phyloP scores from a whole-genome alignment of 805 yeast genomes.

The Blastobotrys chiropterorum region DNA sequence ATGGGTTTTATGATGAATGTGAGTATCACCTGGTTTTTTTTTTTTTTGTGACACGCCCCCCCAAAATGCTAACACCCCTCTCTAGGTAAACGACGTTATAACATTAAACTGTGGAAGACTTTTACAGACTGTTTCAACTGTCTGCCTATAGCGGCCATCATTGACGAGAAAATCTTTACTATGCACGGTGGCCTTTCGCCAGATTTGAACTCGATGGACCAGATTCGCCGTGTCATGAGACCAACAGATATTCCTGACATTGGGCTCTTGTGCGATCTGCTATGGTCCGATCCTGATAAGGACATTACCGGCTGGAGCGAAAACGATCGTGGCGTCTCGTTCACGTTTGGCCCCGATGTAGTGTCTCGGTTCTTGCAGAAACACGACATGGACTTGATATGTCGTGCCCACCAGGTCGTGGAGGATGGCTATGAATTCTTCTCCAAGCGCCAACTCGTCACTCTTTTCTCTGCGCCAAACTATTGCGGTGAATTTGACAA shows the following conservation, averaged over 20 bases:
- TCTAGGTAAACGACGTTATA: slow-evolving; percentile 82
- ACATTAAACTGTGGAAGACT: slow-evolving; percentile 97
- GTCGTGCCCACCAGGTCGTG: slow-evolving; percentile 98
- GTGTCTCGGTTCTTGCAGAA: slow-evolving; percentile 93
- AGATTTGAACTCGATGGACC: slow-evolving; percentile 96
- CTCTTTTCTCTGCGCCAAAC: slow-evolving; percentile 94
- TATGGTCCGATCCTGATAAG: slow-evolving; percentile 99
- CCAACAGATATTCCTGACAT: slow-evolving; percentile 99
- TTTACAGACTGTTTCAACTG: slow-evolving; percentile 98
- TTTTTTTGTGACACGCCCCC: slow-evolving; percentile 30
- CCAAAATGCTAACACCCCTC: slow-evolving; percentile 36
- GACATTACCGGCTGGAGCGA: slow-evolving; percentile 99
- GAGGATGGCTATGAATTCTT: slow-evolving; percentile 99
- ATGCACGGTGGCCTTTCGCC: slow-evolving; percentile 99
- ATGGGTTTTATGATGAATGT: slow-evolving; percentile 98
- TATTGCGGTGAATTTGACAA: slow-evolving; percentile 98
- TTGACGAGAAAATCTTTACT: slow-evolving; percentile 95
- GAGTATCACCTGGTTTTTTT: slow-evolving; percentile 42
- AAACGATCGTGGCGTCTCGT: slow-evolving; percentile 97
- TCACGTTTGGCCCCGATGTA: slow-evolving; percentile 99
- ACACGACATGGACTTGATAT: slow-evolving; percentile 96
- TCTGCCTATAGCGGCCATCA: slow-evolving; percentile 96
- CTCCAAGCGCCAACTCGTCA: slow-evolving; percentile 91
- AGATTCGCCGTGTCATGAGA: slow-evolving; percentile 97
- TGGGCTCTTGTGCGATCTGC: slow-evolving; percentile 89